These are phyloP conservation scores for Arthroderma sp. DNA, from an alignment of 2,329 filamentous ascomycete genomes.

Conservation along the genomic window DNA sequence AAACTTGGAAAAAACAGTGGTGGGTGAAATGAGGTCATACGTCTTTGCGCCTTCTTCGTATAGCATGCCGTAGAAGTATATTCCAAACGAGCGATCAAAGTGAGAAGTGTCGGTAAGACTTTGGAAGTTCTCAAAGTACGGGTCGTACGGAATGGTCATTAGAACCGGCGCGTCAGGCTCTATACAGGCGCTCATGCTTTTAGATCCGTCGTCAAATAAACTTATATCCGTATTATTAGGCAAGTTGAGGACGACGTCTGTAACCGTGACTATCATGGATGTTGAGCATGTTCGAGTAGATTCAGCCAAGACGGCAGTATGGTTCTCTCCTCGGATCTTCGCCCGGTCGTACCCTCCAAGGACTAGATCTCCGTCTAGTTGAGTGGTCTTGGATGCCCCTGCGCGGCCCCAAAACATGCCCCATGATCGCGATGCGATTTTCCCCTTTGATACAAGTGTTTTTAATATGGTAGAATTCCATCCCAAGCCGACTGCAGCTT, in stretches of 20 bases:
- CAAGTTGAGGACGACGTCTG: slow-evolving; percentile 2
- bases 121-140: not conserved
- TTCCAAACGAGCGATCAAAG: not conserved
- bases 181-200: slow-evolving; percentile 18
- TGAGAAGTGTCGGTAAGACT: not conserved
- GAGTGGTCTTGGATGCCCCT: not conserved
- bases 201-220: not conserved
- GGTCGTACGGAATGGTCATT: not conserved
- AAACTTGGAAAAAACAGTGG: not conserved
- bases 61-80: not conserved
- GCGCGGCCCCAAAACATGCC: slow-evolving; percentile 6
- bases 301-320: not conserved
- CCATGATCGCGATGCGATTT: slow-evolving; percentile 6
- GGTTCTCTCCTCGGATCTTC: slow-evolving; percentile 4
- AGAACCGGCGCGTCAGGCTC: not conserved
- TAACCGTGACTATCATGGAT: slow-evolving; percentile 2
- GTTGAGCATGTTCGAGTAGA: slow-evolving; percentile 1
- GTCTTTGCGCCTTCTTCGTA: not conserved
- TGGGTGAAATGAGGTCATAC: not conserved
- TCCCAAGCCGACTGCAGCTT: slow-evolving; percentile 1
- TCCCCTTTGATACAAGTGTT: not conserved
- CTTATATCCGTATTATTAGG: not conserved
- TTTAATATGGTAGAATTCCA: slow-evolving; percentile 1
- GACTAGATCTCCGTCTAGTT: slow-evolving; percentile 7
- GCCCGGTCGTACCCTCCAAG: slow-evolving; percentile 6